Evolutionary conservation across 2,329 filamentous ascomycete species (phyloP), one percentile per base, ranked within the genome.

Genomic region (Ustulina deusta): DNA sequence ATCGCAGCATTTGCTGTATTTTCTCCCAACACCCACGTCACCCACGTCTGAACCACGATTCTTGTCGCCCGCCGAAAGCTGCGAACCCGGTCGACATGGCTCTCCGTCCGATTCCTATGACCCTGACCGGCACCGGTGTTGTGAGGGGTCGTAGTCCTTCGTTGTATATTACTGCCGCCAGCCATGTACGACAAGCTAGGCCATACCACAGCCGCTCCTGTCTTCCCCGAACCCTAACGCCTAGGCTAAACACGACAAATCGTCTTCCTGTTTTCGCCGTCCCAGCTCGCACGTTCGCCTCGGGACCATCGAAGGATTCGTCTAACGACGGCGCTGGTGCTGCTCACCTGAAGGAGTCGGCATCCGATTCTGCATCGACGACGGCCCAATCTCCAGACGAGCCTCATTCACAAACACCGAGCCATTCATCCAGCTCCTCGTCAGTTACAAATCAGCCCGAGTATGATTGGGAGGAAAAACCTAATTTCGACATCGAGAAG

Each of bases 381-480:
- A 69, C 71, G 36, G 71, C 73, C 64, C 69, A 59, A 17, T 74
- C 75, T 38, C 66, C 75, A 29, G 68, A 74, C n/a, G 70, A 73
- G n/a, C 63, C 74, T 15, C 68, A 65, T 48, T 71, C 74, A 20
- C 75, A 77, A 57, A 65, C 66, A 6, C 51, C 71, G 4, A 58
- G 51, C 49, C 54, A 56, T 55, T 63, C 71, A 10, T 65, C 69
- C 20, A 29, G 63, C 25, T 58, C 78, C 2, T 73, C 73, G 27
- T 72, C 72, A 5, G 60, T 68, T 3, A 64, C 71, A 15, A 69
- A 71, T 6, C 22, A 51, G 6, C 69, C 76, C 9, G 73, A 71
- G 54, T 72, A 76, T 17, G 89, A 90, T 74, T 95, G 92, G 93
- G 92, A 96, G 75, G 89, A 93, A 63, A 88, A 92, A 71, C 88